These are phyloP conservation scores for Farysia itapuensis DNA, from an alignment of 1,284 basidiomycete genomes.

Conservation along the genomic window DNA sequence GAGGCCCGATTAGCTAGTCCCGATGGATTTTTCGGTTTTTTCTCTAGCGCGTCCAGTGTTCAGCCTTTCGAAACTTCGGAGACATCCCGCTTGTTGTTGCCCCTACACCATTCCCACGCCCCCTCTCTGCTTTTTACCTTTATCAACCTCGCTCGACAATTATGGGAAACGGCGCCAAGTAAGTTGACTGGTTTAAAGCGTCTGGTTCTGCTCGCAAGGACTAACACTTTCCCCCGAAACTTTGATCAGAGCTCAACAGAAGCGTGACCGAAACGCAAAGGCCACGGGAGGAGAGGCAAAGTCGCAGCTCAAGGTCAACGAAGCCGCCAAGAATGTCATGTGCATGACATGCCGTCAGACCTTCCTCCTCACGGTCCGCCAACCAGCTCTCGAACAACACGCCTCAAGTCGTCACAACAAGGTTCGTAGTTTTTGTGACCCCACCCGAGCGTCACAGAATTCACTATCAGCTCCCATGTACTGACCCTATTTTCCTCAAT, in stretches of 20 bases:
- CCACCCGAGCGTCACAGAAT: not conserved
- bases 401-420: constrained; percentile 50
- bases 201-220: too few species aligned
- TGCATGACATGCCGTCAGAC: constrained; percentile 63
- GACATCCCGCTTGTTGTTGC: too few species aligned
- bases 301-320: constrained; percentile 57
- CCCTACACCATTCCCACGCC: too few species aligned
- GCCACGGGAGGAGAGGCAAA: constrained; percentile 43
- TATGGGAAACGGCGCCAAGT: too few species aligned
- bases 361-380: constrained; percentile 63
- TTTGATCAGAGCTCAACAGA: constrained; percentile 58
- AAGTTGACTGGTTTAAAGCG: too few species aligned
- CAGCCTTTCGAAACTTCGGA: too few species aligned
- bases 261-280: constrained; percentile 57
- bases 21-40: too few species aligned
- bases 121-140: too few species aligned
- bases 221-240: too few species aligned
- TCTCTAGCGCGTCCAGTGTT: too few species aligned
- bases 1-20: too few species aligned
- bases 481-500: not conserved
- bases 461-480: not conserved
- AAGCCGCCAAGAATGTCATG: constrained; percentile 62
- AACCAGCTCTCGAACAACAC: constrained; percentile 56
- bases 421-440: constrained; percentile 14
- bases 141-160: too few species aligned